These are phyloP conservation scores for Hypoxylon fragiforme DNA, from an alignment of 495 filamentous ascomycete genomes.

Conservation along the genomic window DNA sequence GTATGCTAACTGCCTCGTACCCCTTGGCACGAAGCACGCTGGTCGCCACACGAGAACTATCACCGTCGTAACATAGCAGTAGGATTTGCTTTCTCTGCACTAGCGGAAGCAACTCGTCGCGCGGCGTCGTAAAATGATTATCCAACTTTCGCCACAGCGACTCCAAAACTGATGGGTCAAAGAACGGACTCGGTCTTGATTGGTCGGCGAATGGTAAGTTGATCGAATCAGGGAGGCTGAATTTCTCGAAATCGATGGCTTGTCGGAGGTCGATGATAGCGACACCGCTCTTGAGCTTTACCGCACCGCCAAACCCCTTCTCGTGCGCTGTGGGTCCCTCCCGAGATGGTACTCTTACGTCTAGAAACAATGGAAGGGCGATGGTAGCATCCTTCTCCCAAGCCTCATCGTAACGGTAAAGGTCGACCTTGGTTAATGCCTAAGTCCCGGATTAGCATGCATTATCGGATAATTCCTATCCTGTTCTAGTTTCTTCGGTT, in stretches of 20 bases:
- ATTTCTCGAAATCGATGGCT: conserved; percentile 43
- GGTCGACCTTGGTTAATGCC: conserved; percentile 54
- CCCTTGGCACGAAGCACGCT: conserved; percentile 56
- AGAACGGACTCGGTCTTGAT: conserved; percentile 45
- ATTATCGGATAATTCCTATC: background rate
- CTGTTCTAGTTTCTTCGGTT: background rate
- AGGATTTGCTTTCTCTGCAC: conserved; percentile 43
- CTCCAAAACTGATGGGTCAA: conserved; percentile 47
- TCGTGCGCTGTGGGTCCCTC: conserved; percentile 6
- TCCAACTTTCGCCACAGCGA: conserved; percentile 53
- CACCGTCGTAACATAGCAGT: conserved; percentile 57
- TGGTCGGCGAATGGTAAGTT: conserved; percentile 50
- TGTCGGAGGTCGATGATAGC: conserved; percentile 50
- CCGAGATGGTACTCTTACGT: conserved; percentile 27
- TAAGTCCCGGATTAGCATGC: conserved; percentile 29
- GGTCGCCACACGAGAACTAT: conserved; percentile 57
- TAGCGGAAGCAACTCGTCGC: conserved; percentile 32
- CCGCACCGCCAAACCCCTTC: background rate
- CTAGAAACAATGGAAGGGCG: conserved; percentile 45
- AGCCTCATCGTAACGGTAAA: conserved; percentile 57
- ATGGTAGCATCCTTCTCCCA: conserved; percentile 51
- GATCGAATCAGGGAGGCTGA: conserved; percentile 50
- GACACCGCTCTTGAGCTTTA: conserved; percentile 16
- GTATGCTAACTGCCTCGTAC: conserved; percentile 53
- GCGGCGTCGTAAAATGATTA: conserved; percentile 22